Base-by-base conservation (phyloP, 805 yeast species). In the Nakazawaea ambrosiae region DNA sequence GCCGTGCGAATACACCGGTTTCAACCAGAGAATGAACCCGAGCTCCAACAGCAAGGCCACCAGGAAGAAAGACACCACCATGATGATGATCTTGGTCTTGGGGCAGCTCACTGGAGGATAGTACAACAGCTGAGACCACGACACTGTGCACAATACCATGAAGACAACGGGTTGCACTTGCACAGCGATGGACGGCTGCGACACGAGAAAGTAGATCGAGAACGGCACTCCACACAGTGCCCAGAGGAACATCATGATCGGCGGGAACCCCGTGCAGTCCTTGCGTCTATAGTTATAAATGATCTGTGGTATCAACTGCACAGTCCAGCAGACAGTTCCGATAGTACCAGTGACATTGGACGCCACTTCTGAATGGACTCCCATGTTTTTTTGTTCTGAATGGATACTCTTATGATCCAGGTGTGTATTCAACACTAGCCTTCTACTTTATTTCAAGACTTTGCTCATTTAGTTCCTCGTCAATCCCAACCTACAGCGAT, bases 251-350 rank as follows among this genome's bases (percentile, higher is more conserved):
- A 86, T 70, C 96, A 90, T 88, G 25, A 72, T n/a, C 4, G 89
- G 88, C 1, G 95, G 96, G 8, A 89, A 60, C 0, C 97, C 97
- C 20, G 78, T 82, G 42, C 95, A 83, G 52, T 87, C 77, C 50
- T 90, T 87, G 7, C 72, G 70, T 41, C 68, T 66, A 61, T 73
- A 88, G 54, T 90, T 89, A 53, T 77, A 67, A 40, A 76, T 65
- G 32, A 89, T 79, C 52, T 85, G 95, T 2, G 97, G 97, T 1
- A 88, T 67, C 45, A 90, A 63, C 60, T 90, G 97, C 45, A 89
- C 63, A 57, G 97, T 89, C 97, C 97, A 90, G 41, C 84, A 70
- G 2, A 89, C 77, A 0, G 97, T 90, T 5, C 96, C 97, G 2
- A 85, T 66, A 10, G 96, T 88, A 2, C 87, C 96, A 38, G 87